Base-by-base conservation (phyloP, 176 grass and related monocot species). In the Hordeum marinum region DNA sequence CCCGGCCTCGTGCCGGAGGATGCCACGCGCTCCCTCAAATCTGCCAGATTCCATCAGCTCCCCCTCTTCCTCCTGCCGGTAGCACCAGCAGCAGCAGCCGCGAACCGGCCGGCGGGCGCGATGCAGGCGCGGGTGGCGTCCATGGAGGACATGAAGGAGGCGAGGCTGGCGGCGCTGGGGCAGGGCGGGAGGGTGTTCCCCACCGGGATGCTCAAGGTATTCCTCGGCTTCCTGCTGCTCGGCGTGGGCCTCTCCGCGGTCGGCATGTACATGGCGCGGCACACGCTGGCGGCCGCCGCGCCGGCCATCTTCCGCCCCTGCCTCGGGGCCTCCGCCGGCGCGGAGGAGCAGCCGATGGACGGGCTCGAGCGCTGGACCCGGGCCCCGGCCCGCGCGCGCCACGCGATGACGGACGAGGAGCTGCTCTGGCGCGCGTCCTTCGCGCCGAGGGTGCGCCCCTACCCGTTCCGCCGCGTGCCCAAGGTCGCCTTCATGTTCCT, bases 401-500 rank as follows among this genome's bases (percentile, higher is more conserved):
- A 96, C 90, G 59, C 78, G 2, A 96, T 99, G 96, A 86, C 87
- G 39, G 96, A 99, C 57, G 88, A 96, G 75, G 91, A 99, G 81
- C 90, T 99, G 67, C 85, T 99, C 9, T 99, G 96, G 96, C 93
- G 91, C 18, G 96, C 96, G 20, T 99, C 96, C 17, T 92, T 92
- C 70, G 84, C 79, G 69, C 93, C 96, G 39, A 76, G 58, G 31
- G 75, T 94, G 36, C 88, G 76, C 25, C 71, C 54, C 20, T 99
- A 92, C 82, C 96, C 93, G 80, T 99, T 92, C 43, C 39, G n/a
- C 27, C 92, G 96, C 75, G 76, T 86, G 76, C 93, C 90, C 57
- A 99, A 92, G 69, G 57, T 96, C 34, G 96, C 96, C 21, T 99
- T 99, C 75, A 96, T 99, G 96, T 99, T 99, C 81, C 91, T 99